A percentile compares a stretch with the other conserved stretches of the same genome.
phyloP scores from a whole-genome alignment of 176 grass and related monocot genomes.

The Triticum urartu region DNA sequence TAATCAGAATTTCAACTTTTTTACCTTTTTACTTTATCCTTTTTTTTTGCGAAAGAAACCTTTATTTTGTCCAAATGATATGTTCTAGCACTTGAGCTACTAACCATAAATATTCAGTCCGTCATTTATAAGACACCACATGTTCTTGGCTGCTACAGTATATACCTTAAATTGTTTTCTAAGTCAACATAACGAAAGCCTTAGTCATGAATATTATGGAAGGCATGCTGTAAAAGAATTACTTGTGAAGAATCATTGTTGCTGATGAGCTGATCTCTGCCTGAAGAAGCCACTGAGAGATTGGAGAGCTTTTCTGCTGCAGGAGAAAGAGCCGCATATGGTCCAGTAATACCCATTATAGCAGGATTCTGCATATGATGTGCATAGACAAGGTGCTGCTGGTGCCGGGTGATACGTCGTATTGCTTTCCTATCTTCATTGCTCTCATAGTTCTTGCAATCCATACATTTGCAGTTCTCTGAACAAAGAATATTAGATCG shows the following conservation, averaged over 20 bases:
- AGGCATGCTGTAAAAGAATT: constrained; percentile 19
- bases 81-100: neutral
- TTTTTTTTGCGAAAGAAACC: too few species aligned
- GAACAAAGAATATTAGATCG: constrained; percentile 49
- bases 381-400: constrained; percentile 9
- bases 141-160: neutral
- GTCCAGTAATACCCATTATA: constrained; percentile 29
- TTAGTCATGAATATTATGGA: neutral
- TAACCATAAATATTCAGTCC: neutral
- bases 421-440: constrained; percentile 28
- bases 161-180: neutral
- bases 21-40: too few species aligned
- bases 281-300: constrained; percentile 12
- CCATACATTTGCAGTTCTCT: constrained; percentile 42
- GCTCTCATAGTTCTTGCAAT: neutral
- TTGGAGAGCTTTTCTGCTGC: constrained; percentile 10
- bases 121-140: neutral
- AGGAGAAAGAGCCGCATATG: constrained; percentile 14
- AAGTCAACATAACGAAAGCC: neutral
- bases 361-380: constrained; percentile 36
- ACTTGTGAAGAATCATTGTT: constrained; percentile 30
- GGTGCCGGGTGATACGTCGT: neutral
- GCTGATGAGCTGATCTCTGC: constrained; percentile 16
- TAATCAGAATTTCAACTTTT: neutral
- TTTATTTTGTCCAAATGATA: neutral